Evolutionary conservation across 2,329 filamentous ascomycete genomes (phyloP).

Genomic region (Stachybotrys chartarum): DNA sequence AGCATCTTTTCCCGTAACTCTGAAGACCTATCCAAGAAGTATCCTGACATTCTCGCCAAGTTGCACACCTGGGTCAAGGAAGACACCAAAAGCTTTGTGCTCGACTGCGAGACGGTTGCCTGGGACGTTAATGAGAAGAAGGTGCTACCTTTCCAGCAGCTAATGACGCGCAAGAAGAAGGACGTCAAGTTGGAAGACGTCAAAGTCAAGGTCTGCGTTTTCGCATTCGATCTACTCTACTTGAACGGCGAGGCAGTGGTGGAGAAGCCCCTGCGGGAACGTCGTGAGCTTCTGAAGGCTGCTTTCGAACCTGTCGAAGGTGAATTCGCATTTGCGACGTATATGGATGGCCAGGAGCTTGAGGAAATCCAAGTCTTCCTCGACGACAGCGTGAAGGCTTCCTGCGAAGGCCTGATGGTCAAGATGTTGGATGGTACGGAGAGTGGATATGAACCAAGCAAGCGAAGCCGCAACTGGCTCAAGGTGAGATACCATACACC

Average conservation of each 20-base stretch:
- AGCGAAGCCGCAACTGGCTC: constrained; percentile 95
- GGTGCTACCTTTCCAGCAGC: constrained; percentile 90
- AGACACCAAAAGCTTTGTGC: constrained; percentile 86
- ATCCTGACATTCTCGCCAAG: constrained; percentile 88
- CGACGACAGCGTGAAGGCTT: constrained; percentile 91
- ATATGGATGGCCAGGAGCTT: constrained; percentile 78
- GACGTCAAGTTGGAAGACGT: constrained; percentile 94
- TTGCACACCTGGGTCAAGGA: constrained; percentile 83
- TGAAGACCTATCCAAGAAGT: constrained; percentile 94
- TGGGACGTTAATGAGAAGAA: constrained; percentile 97
- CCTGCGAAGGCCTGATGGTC: constrained; percentile 96
- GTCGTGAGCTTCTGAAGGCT: constrained; percentile 64
- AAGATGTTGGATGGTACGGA: constrained; percentile 96
- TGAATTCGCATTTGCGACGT: constrained; percentile 85
- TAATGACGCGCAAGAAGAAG: constrained; percentile 97
- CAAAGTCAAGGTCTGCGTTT: constrained; percentile 94
- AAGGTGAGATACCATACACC: constrained; percentile 51
- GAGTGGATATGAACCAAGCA: constrained; percentile 92
- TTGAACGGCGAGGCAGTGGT: constrained; percentile 88
- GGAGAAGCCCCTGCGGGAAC: constrained; percentile 76
- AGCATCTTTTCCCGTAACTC: constrained; percentile 98
- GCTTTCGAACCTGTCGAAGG: constrained; percentile 76
- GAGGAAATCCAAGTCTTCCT: constrained; percentile 90
- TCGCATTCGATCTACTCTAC: constrained; percentile 91
- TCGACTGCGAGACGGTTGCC: constrained; percentile 97